Evolutionary conservation across 352 stramenopile species (phyloP), one percentile per base, ranked within the genome.

Genomic region (Globisporangium apiculatum): DNA sequence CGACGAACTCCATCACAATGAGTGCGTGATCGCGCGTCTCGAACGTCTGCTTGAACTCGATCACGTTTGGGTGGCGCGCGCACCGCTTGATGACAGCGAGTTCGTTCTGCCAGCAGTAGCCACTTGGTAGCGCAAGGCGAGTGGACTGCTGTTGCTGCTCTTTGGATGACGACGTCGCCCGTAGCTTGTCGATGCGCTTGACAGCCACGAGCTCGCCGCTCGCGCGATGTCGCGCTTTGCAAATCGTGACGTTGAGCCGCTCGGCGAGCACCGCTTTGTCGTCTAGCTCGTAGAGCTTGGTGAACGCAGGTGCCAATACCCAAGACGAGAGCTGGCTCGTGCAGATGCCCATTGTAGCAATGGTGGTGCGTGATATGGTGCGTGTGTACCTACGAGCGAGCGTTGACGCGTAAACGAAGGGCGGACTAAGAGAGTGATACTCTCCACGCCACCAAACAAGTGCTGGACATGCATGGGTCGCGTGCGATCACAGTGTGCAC

Each of bases 131-230:
- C 6, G 47, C 11, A n/a, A 14, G 2, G 24, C 58, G 8, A 15
- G 50, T 40, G 51, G 61, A 31, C 18, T 51, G 14, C 15, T 58
- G 48, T 24, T 55, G 40, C 9, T 53, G 51, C 42, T 43, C 40
- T 43, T 12, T 8, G 40, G 11, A 14, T 43, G 40, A 14, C 1
- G 40, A 43, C 40, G 40, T 43, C 24, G 57, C 3, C 1, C 12
- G 36, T 10, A 51, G 52, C 53, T 87, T 85, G 11, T 80, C 67
- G 50, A 92, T 68, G 18, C 83, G 75, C 65, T 92, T 92, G 57
- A 90, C 61, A 2, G 77, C 77, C 4, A 89, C 74, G 0, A 48
- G 12, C 7, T 61, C 61, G 14, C 75, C 66, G 5, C 67, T 73
- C 11, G 61, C 60, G 45, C 69, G 69, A 42, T 75, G 51, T 11